Base-by-base conservation (phyloP, 2,329 filamentous ascomycete species). In the Colletotrichum tropicicola region DNA sequence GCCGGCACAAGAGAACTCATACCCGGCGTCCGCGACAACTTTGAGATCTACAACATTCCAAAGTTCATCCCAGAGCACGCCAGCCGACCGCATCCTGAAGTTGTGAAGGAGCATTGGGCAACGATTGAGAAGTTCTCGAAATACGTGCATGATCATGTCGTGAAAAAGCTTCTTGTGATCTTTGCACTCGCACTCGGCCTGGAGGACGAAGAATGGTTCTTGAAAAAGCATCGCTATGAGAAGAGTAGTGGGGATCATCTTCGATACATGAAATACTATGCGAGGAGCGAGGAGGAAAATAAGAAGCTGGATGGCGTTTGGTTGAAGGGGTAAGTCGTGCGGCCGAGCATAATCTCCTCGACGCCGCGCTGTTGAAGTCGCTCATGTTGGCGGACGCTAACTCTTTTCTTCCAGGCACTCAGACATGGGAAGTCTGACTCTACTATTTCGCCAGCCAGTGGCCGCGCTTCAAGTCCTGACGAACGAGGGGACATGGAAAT, bases 11-110 rank as follows among this genome's bases (percentile, higher is more conserved):
- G 6, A 39, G 70, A 68, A 32, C 66, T 66, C 10, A 52, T 45
- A 35, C 69, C 70, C 2, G 78, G 81, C 3, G 73, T 82, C 57
- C 77, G 70, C 17, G 86, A 89, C 69, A 88, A 88, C 65, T 78
- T 87, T 28, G 83, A 89, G 69, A 83, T 89, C 1, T 89, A 85
- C 77, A 88, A 89, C 70, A 82, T 88, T 7, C 84, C 85, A 55
- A 89, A 89, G 67, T 88, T 87, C 67, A 80, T 80, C n/a, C 74
- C 76, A 4, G 72, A 79, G 60, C 80, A 83, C 69, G 28, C 28
- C 7, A 70, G 77, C n/a, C 78, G 82, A 8, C 66, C 73, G 13
- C 83, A 86, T 10, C 83, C 83, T 0, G 71, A 79, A 0, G 69
- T 87, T 0, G 71, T 89, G 0, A 71, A 79, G 37, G 77, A 81